Conservation (phyloP, 257 asterid genomes). For the Anisodus tanguticus region DNA sequence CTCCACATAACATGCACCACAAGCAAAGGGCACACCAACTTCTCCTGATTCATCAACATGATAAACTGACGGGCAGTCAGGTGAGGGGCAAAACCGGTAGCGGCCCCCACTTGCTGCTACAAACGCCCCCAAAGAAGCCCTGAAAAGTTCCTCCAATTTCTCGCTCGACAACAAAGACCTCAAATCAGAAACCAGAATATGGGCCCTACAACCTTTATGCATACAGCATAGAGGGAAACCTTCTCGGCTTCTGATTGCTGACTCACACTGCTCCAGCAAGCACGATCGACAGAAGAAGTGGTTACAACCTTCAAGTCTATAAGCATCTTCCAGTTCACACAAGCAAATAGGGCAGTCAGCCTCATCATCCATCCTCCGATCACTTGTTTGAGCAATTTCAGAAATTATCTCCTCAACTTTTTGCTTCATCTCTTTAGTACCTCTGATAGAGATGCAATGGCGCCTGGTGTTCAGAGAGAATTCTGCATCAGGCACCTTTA, state of each 20-base stretch:
- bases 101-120: conserved; percentile 72
- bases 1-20: conserved; percentile 81
- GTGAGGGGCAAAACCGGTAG: conserved; percentile 88
- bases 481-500: conserved; percentile 67
- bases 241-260: conserved; percentile 63
- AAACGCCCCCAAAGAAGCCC: conserved; percentile 72
- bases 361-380: conserved; percentile 39
- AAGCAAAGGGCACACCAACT: conserved; percentile 45
- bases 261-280: conserved; percentile 78
- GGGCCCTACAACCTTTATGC: conserved; percentile 54
- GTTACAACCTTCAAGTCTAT: conserved; percentile 65
- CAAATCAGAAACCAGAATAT: conserved; percentile 62
- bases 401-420: conserved; percentile 59
- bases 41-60: conserved; percentile 47
- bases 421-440: conserved; percentile 69
- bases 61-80: conserved; percentile 89
- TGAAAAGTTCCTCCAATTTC: conserved; percentile 76
- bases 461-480: conserved; percentile 58
- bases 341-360: conserved; percentile 74
- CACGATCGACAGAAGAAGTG: conserved; percentile 79
- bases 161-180: conserved; percentile 56
- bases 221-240: conserved; percentile 69
- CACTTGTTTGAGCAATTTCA: conserved; percentile 46
- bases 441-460: conserved; percentile 63
- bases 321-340: conserved; percentile 77